phyloP scores from a whole-genome alignment of 306 rosid genomes.

The Adenanthera pavonina region DNA sequence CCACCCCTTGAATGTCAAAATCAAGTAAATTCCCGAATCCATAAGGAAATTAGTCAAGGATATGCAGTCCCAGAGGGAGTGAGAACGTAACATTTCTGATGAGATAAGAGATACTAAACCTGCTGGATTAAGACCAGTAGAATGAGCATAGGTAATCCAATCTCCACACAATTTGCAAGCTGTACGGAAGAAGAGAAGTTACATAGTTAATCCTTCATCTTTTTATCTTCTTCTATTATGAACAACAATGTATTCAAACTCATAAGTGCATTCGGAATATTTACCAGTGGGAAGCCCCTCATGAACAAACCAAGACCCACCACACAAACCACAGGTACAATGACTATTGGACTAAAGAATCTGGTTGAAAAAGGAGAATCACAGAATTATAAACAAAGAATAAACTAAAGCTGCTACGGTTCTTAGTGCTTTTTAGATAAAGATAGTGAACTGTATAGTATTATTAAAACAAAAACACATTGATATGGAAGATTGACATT shows the following conservation, averaged over 20 bases:
- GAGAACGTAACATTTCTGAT: background rate
- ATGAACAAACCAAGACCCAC: slow-evolving; percentile 84
- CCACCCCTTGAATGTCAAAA: background rate
- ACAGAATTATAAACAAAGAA: slow-evolving; percentile 13
- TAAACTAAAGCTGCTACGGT: slow-evolving; percentile 11
- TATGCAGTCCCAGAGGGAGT: background rate
- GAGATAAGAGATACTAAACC: slow-evolving; percentile 54
- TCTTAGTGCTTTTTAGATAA: slow-evolving; percentile 3
- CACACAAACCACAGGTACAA: slow-evolving; percentile 78
- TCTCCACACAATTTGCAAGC: slow-evolving; percentile 76
- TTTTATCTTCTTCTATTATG: background rate
- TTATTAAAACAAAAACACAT: background rate
- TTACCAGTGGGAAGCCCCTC: slow-evolving; percentile 92
- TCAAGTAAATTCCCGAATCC: background rate
- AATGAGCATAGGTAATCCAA: slow-evolving; percentile 88
- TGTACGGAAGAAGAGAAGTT: slow-evolving; percentile 38
- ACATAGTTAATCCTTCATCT: slow-evolving; percentile 24
- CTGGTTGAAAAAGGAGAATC: slow-evolving; percentile 50
- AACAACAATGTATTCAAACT: slow-evolving; percentile 25
- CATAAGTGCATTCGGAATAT: slow-evolving; percentile 25
- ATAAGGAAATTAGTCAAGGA: background rate
- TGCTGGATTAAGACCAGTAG: slow-evolving; percentile 75
- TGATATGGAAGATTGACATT: slow-evolving; percentile 17
- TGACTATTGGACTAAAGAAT: slow-evolving; percentile 68
- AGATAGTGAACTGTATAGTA: background rate